Conservation (phyloP, 805 yeast genomes). For the Pichia sporocuriosa region DNA sequence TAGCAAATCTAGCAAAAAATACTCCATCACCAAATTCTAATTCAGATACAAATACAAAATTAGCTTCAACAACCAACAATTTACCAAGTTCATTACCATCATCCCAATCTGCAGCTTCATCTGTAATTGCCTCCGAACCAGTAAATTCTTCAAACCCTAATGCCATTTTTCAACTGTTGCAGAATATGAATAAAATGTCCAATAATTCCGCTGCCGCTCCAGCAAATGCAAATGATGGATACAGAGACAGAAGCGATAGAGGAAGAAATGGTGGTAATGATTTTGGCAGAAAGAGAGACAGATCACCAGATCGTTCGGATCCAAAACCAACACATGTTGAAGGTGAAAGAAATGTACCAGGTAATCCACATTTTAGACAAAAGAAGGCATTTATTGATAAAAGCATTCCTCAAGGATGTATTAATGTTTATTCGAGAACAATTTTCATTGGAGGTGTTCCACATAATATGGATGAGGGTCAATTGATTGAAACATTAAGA, state of each 20-base stretch:
- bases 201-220: constrained; percentile 16
- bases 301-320: constrained; percentile 39
- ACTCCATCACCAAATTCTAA: constrained; percentile 23
- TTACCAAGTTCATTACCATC: constrained; percentile 2
- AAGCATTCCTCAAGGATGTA: constrained; percentile 65
- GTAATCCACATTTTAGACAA: constrained; percentile 72
- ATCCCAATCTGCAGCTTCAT: constrained; percentile 10
- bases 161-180: constrained; percentile 46
- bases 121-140: constrained; percentile 7
- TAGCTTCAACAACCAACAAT: constrained; percentile 19
- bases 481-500: constrained; percentile 60
- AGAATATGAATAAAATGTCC: constrained; percentile 37
- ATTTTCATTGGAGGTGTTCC: constrained; percentile 94
- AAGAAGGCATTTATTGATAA: constrained; percentile 65
- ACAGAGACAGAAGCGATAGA: constrained; percentile 27
- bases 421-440: constrained; percentile 84
- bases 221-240: constrained; percentile 21
- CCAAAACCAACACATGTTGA: constrained; percentile 32
- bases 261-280: constrained; percentile 21
- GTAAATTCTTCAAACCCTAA: constrained; percentile 28
- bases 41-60: constrained; percentile 28
- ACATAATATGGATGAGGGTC: constrained; percentile 67
- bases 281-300: constrained; percentile 40
- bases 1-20: constrained; percentile 56
- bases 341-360: constrained; percentile 62